Evolutionary conservation across 257 asterid genomes (phyloP).

Genomic region (Plantago elongata): DNA sequence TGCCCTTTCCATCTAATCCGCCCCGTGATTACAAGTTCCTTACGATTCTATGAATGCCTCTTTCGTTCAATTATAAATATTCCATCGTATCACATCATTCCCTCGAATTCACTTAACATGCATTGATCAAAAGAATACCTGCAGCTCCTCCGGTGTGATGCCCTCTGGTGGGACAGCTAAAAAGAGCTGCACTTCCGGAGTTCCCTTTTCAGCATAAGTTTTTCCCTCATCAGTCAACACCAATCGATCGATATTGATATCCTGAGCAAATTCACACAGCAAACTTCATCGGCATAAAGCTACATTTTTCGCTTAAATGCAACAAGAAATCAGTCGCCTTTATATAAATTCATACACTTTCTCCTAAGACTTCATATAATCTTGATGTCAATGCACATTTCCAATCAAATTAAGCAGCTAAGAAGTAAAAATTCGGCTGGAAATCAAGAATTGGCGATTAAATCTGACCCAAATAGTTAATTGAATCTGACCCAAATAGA

Average conservation of each 20-base stretch:
- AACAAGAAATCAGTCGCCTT: no score
- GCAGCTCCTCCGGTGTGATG: constrained; percentile 59
- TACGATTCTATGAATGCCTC: no score
- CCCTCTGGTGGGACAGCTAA: constrained; percentile 77
- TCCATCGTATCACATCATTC: no score
- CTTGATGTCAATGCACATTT: no score
- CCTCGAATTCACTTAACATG: no score
- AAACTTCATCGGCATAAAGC: no score
- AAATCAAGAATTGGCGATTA: background rate
- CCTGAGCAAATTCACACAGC: constrained; percentile 25
- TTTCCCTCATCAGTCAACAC: constrained; percentile 79
- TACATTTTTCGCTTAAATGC: no score
- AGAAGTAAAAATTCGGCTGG: constrained; percentile 9
- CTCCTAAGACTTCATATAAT: no score
- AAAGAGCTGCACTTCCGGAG: constrained; percentile 83
- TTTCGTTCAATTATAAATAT: no score
- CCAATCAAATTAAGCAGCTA: constrained; percentile 23
- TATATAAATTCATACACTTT: no score
- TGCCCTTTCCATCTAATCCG: no score
- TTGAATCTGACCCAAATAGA: constrained; percentile 1
- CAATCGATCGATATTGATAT: constrained; percentile 78
- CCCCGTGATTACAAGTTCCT: no score
- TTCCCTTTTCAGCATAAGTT: constrained; percentile 58
- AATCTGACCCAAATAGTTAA: background rate
- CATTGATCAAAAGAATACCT: constrained; percentile 39